phyloP scores from a whole-genome alignment of 1,284 basidiomycete genomes.

The Pholiota adiposa region DNA sequence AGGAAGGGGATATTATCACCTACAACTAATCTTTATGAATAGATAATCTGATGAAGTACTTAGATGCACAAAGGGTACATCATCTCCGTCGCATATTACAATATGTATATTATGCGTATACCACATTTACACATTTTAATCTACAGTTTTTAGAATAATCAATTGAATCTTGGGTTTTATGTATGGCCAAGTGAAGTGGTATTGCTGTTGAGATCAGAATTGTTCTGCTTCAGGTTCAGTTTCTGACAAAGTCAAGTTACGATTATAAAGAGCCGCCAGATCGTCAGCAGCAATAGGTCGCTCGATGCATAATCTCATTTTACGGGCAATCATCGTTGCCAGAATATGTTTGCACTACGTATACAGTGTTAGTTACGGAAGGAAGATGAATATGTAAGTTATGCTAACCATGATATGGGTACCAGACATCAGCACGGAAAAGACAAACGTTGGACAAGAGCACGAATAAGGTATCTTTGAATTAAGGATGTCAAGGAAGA shows the following conservation, averaged over 20 bases:
- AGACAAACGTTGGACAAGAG: slow-evolving; percentile 74
- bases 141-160: background rate
- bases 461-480: slow-evolving; percentile 58
- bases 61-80: too few species aligned
- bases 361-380: background rate
- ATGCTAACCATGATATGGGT: slow-evolving; percentile 67
- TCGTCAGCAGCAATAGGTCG: slow-evolving; percentile 51
- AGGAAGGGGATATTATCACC: slow-evolving; percentile 5
- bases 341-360: slow-evolving; percentile 77
- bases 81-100: background rate
- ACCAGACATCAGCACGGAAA: slow-evolving; percentile 59
- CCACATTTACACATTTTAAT: background rate
- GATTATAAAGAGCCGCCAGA: slow-evolving; percentile 34
- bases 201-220: background rate
- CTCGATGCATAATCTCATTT: slow-evolving; percentile 54
- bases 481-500: slow-evolving; percentile 56
- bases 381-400: background rate
- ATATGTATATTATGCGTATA: background rate
- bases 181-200: too few species aligned
- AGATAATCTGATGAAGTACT: background rate
- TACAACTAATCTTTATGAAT: slow-evolving; percentile 2
- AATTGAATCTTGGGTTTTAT: too few species aligned
- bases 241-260: slow-evolving; percentile 19
- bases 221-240: background rate
- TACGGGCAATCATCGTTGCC: slow-evolving; percentile 62